phyloP scores from a whole-genome alignment of 495 filamentous ascomycete species.

The Penicillium coprophilum region DNA sequence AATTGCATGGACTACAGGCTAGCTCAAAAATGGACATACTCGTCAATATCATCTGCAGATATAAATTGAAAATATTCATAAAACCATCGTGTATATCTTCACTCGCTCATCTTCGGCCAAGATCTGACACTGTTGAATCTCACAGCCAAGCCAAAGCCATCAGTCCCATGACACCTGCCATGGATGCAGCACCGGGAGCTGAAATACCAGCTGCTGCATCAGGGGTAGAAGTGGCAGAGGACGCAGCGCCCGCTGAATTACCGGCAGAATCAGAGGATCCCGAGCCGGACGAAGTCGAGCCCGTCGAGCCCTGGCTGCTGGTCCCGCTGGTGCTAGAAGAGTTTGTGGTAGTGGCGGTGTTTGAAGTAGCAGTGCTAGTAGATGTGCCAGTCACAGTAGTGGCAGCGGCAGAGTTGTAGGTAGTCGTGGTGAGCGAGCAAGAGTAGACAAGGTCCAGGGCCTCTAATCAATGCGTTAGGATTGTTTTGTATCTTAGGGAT shows the following conservation, averaged over 20 bases:
- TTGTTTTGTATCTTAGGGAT: background rate
- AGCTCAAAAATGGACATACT: background rate
- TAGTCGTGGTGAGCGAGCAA: constrained; percentile 34
- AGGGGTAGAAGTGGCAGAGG: constrained; percentile 17
- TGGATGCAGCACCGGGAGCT: constrained; percentile 16
- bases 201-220: constrained; percentile 22
- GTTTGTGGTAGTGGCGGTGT: constrained; percentile 9
- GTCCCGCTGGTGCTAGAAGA: constrained; percentile 3
- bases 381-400: constrained; percentile 15
- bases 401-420: constrained; percentile 29
- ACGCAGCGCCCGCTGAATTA: constrained; percentile 8
- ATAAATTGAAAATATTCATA: constrained; percentile 11
- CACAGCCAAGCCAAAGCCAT: constrained; percentile 32
- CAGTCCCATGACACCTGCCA: constrained; percentile 28
- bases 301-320: constrained; percentile 8
- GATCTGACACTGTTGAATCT: background rate
- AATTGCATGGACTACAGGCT: constrained; percentile 1
- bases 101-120: background rate
- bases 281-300: constrained; percentile 5
- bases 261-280: background rate
- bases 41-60: background rate
- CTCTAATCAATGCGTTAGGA: constrained; percentile 21
- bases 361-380: constrained; percentile 12
- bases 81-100: constrained; percentile 1
- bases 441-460: constrained; percentile 37